Base-by-base conservation (phyloP, 169 alveolate species). In the Theileria parva region DNA sequence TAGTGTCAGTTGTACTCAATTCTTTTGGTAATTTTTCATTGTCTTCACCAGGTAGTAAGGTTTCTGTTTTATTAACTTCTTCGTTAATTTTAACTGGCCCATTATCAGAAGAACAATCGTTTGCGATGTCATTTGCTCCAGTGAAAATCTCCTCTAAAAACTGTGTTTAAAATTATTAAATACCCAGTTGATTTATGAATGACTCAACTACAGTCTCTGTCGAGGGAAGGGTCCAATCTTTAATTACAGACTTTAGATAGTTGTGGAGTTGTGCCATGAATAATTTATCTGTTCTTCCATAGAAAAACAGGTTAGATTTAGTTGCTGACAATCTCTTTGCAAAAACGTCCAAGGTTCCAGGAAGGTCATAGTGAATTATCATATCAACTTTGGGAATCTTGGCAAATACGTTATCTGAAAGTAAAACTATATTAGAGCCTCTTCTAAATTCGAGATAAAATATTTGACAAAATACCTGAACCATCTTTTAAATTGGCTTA, bases 281-380 rank as follows among this genome's bases (percentile, higher is more conserved):
- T 34, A 73, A 59, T 34, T 48, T 27, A 48, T 74, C 89, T 37
- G 63, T 59, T 30, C 48, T 69, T 25, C 51, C 63, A 61, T 83
- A 75, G 44, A 83, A 76, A 34, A 83, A 77, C 37, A 83, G 9
- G 75, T 83, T 83, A 25, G 25, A 34, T 51, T 48, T 57, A 27
- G 48, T 72, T 13, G 80, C 74, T 5, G 34, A 34, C 19, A 39
- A 53, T 23, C 89, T 30, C 69, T 50, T 64, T 19, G 19, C 60
- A n/a, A 83, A 39, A 30, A 32, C 68, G 6, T 39, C 81, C 21
- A 65, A 53, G 0, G 72, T 25, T n/a, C 53, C 71, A 15, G 89
- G 89, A 17, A 83, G 72, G 50, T 85, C 91, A 55, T 59, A 85
- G 61, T 85, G 91, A 11, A 83, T 59, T 8, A 83, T 80, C 28